A percentile compares a stretch with the other conserved stretches of the same genome.
Conservation (phyloP, 1,284 basidiomycete genomes). For the Trichosporon sp. region DNA sequence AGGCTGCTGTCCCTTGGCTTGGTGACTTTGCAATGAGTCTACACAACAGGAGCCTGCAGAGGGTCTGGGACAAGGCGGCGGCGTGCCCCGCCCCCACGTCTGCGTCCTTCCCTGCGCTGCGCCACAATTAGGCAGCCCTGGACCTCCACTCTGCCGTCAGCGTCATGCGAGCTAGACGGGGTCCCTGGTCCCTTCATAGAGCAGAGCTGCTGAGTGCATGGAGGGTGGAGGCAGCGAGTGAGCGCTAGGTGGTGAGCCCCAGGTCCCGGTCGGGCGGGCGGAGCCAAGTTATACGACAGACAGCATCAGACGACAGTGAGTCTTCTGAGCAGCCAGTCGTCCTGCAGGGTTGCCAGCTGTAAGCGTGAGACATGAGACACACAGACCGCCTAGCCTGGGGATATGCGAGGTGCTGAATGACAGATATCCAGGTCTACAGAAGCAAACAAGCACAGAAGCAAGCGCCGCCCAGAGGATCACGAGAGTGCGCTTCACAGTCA, state of each 20-base stretch:
- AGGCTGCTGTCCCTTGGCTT: not conserved
- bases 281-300: constrained; percentile 2
- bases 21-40: no score
- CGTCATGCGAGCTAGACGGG: not conserved
- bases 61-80: not conserved
- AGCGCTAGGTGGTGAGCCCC: not conserved
- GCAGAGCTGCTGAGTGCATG: not conserved
- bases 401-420: no score
- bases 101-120: no score
- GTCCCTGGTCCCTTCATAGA: not conserved
- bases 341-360: not conserved
- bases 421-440: no score
- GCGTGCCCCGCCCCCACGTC: not conserved
- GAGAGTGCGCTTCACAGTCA: not conserved
- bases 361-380: not conserved
- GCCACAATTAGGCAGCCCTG: no score
- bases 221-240: not conserved
- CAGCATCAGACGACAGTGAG: not conserved
- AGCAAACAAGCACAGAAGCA: not conserved
- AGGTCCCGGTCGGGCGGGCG: not conserved
- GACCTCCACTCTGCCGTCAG: not conserved
- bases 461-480: no score
- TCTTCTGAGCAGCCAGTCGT: not conserved
- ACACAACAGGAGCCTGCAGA: no score
- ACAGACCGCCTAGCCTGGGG: not conserved